Conservation (phyloP, 2,329 filamentous ascomycete species). For the Hypoxylon sp. region DNA sequence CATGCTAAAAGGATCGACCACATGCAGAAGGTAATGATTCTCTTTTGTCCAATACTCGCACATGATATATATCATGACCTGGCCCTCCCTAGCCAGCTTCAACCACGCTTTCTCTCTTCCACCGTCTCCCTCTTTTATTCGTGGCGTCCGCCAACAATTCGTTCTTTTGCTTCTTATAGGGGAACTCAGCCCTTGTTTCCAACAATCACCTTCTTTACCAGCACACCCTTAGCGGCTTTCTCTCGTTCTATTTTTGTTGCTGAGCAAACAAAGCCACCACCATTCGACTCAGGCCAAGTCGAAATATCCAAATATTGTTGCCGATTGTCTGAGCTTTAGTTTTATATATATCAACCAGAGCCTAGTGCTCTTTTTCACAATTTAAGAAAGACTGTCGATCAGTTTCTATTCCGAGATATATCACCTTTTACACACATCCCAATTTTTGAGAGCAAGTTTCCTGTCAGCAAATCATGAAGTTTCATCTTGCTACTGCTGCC, state of each 20-base stretch:
- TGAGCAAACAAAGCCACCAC: conserved; percentile 33
- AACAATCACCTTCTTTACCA: conserved; percentile 41
- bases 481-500: conserved; percentile 46
- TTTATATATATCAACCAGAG: conserved; percentile 10
- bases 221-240: conserved; percentile 30
- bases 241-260: conserved; percentile 31
- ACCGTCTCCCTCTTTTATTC: conserved; percentile 37
- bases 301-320: neutral
- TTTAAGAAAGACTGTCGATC: conserved; percentile 40
- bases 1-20: conserved; percentile 25
- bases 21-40: conserved; percentile 19
- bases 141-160: conserved; percentile 39
- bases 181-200: conserved; percentile 21
- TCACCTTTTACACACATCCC: conserved; percentile 14
- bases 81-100: conserved; percentile 19
- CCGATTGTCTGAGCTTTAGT: conserved; percentile 8
- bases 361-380: conserved; percentile 22
- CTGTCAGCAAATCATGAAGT: conserved; percentile 49
- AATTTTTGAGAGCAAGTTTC: conserved; percentile 44
- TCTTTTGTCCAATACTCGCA: conserved; percentile 36
- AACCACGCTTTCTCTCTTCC: conserved; percentile 15
- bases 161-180: conserved; percentile 30
- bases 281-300: conserved; percentile 9
- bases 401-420: conserved; percentile 21
- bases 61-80: conserved; percentile 35